phyloP scores from a whole-genome alignment of 352 stramenopile genomes.

The Phytophthora citricola region DNA sequence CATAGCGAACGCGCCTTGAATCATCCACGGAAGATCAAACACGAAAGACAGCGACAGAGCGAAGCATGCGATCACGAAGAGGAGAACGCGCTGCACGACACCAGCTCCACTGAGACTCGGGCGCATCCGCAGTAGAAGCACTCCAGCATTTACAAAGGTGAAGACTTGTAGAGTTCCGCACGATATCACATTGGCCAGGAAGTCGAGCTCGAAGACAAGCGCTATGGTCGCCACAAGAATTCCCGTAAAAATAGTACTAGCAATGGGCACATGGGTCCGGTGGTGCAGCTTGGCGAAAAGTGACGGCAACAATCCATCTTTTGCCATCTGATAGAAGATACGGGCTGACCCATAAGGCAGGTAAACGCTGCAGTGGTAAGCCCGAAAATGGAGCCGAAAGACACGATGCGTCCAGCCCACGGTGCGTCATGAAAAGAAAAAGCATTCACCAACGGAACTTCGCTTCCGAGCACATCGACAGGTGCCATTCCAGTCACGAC shows the following conservation, averaged over 20 bases:
- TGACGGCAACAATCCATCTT: constrained; percentile 78
- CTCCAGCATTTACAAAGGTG: constrained; percentile 93
- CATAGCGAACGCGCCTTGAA: constrained; percentile 45
- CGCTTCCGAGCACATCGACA: constrained; percentile 65
- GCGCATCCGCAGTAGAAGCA: constrained; percentile 84
- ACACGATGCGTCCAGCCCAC: constrained; percentile 87
- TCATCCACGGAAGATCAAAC: constrained; percentile 61
- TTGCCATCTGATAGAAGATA: constrained; percentile 94
- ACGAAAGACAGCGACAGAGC: constrained; percentile 73
- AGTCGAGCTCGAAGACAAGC: constrained; percentile 92
- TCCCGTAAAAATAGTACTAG: constrained; percentile 91
- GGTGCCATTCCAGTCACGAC: constrained; percentile 91
- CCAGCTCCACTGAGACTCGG: constrained; percentile 40
- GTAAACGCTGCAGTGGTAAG: constrained; percentile 92
- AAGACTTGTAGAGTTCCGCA: constrained; percentile 93
- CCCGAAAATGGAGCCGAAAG: constrained; percentile 93
- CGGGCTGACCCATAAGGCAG: constrained; percentile 93
- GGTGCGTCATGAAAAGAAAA: constrained; percentile 76
- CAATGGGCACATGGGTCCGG: constrained; percentile 70
- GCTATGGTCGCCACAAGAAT: constrained; percentile 78
- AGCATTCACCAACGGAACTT: constrained; percentile 87
- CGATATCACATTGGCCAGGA: constrained; percentile 93
- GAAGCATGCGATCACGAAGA: constrained; percentile 70
- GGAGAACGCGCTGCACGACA: constrained; percentile 58
- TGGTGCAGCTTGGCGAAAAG: constrained; percentile 69